These are phyloP conservation scores for Astrothelium macrocarpum DNA, from an alignment of 495 filamentous ascomycete species.

Conservation along the genomic window DNA sequence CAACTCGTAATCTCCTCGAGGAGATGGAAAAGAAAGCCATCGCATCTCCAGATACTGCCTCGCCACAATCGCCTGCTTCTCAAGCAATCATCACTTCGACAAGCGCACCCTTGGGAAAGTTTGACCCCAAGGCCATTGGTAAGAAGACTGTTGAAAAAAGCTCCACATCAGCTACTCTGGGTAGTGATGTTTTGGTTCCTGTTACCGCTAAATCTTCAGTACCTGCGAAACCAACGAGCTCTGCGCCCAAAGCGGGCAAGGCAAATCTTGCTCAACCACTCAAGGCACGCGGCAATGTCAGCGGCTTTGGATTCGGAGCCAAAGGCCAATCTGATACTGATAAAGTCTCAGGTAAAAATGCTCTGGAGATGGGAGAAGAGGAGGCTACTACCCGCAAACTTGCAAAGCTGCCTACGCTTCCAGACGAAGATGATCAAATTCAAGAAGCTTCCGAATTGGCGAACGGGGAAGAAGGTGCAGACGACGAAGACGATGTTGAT, in stretches of 20 bases:
- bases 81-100: conserved; percentile 36
- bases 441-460: conserved; percentile 25
- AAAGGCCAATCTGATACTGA: conserved; percentile 53
- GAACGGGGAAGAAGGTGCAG: conserved; percentile 38
- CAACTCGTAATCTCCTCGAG: conserved; percentile 49
- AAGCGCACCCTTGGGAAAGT: conserved; percentile 64
- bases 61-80: conserved; percentile 38
- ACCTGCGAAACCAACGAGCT: neutral
- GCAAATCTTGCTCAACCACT: conserved; percentile 30
- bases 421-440: conserved; percentile 44
- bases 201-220: conserved; percentile 36
- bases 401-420: conserved; percentile 58
- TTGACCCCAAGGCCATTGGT: conserved; percentile 78
- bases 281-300: conserved; percentile 62
- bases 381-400: conserved; percentile 69
- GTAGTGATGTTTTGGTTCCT: conserved; percentile 54
- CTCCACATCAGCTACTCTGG: conserved; percentile 41
- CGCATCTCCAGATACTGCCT: conserved; percentile 41
- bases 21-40: conserved; percentile 67
- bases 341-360: conserved; percentile 57
- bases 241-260: conserved; percentile 33
- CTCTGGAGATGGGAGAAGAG: conserved; percentile 79
- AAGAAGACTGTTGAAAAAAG: conserved; percentile 52
- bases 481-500: conserved; percentile 59
- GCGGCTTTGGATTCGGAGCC: conserved; percentile 72